Evolutionary conservation across 2,329 filamentous ascomycete species (phyloP).

Genomic region (Fusarium pilosicola): DNA sequence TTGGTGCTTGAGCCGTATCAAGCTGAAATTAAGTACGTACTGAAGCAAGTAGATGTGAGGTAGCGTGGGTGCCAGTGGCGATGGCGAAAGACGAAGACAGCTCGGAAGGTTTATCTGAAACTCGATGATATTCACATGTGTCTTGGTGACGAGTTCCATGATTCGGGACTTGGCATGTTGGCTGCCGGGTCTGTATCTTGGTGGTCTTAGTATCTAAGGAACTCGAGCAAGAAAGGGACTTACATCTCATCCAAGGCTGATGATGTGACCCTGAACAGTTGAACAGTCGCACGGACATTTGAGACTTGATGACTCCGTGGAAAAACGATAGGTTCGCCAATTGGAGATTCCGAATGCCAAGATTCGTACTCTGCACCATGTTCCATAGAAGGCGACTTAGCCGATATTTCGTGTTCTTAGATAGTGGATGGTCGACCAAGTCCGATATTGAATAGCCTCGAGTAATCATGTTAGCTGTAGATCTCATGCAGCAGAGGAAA

Average conservation of each 20-base stretch:
- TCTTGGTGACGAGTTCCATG: background rate
- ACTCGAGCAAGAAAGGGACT: background rate
- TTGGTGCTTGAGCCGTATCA: background rate
- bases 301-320: background rate
- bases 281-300: background rate
- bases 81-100: background rate
- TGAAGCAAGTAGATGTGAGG: constrained; percentile 1
- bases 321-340: background rate
- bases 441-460: background rate
- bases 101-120: background rate
- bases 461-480: background rate
- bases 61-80: background rate
- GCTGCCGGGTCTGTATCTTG: background rate
- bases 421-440: background rate
- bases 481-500: fast-evolving
- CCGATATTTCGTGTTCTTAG: background rate
- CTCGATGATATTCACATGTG: background rate
- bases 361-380: background rate
- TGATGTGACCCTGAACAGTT: background rate
- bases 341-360: background rate
- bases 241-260: background rate
- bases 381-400: background rate
- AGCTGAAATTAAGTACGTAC: background rate
- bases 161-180: background rate
- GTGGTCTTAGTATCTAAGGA: fast-evolving